These are phyloP conservation scores for Boletus pseudo-olivaceus DNA, from an alignment of 768 basidiomycete species.

Conservation along the genomic window DNA sequence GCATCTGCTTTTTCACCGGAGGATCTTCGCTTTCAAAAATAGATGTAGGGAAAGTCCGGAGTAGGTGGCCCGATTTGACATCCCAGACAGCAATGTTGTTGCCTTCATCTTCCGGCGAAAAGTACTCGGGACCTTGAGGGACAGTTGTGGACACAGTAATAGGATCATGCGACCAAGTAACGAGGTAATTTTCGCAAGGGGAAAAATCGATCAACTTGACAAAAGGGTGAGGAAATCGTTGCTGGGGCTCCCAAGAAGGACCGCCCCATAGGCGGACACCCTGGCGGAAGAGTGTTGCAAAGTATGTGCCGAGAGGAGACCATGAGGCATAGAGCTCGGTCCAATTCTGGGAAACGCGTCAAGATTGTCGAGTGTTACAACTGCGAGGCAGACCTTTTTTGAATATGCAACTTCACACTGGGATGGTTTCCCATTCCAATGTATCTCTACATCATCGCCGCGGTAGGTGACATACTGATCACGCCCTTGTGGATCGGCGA, in stretches of 20 bases:
- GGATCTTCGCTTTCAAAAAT: slow-evolving; percentile 54
- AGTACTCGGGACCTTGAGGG: slow-evolving; percentile 77
- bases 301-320: slow-evolving; percentile 95
- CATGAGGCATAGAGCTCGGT: slow-evolving; percentile 95
- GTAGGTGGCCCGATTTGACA: slow-evolving; percentile 85
- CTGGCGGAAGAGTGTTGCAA: slow-evolving; percentile 90
- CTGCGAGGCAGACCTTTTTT: slow-evolving; percentile 57
- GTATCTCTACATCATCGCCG: slow-evolving; percentile 84
- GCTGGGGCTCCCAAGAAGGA: slow-evolving; percentile 80
- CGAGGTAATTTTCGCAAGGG: slow-evolving; percentile 92
- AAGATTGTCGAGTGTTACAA: slow-evolving; percentile 3
- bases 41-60: slow-evolving; percentile 85
- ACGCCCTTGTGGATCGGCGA: slow-evolving; percentile 86
- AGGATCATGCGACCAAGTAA: slow-evolving; percentile 96
- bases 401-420: slow-evolving; percentile 74
- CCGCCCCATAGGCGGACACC: slow-evolving; percentile 97
- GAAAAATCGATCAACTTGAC: slow-evolving; percentile 97
- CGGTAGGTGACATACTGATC: slow-evolving; percentile 96
- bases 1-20: slow-evolving; percentile 73
- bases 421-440: slow-evolving; percentile 91
- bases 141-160: slow-evolving; percentile 82
- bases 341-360: slow-evolving; percentile 64
- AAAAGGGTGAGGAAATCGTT: slow-evolving; percentile 91
- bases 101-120: slow-evolving; percentile 93
- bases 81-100: slow-evolving; percentile 99